phyloP scores from a whole-genome alignment of 2,329 filamentous ascomycete genomes.

The Lasiodiplodia gonubiensis region DNA sequence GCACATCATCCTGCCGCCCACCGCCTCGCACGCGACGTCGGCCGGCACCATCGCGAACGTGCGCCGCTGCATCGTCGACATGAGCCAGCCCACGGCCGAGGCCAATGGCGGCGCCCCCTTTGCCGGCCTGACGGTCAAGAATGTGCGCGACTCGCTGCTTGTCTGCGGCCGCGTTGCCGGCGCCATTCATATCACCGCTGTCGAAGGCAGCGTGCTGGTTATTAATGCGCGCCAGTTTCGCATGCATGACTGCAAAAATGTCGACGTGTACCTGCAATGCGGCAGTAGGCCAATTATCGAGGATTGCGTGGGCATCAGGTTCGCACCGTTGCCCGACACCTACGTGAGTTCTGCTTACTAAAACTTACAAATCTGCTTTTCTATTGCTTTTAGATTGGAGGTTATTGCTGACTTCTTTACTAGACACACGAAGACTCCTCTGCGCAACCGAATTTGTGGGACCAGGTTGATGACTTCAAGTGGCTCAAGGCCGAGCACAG shows the following conservation, averaged over 20 bases:
- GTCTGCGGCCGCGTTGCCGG: conserved; percentile 80
- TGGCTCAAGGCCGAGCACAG: conserved; percentile 88
- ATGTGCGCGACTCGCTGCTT: conserved; percentile 73
- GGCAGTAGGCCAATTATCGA: conserved; percentile 91
- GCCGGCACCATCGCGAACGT: conserved; percentile 76
- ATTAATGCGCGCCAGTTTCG: conserved; percentile 80
- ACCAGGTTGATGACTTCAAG: conserved; percentile 95
- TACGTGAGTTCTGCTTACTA: conserved; percentile 7
- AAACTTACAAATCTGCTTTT: background rate
- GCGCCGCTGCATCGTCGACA: conserved; percentile 75
- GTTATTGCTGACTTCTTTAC: background rate
- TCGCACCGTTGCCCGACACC: conserved; percentile 71
- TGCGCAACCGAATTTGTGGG: conserved; percentile 70
- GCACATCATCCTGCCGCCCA: conserved; percentile 77
- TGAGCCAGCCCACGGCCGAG: conserved; percentile 65
- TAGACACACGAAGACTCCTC: conserved; percentile 28
- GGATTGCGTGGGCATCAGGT: conserved; percentile 77
- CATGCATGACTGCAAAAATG: conserved; percentile 84
- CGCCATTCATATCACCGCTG: conserved; percentile 79
- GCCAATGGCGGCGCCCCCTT: conserved; percentile 53
- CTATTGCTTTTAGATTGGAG: background rate
- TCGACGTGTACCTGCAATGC: conserved; percentile 83
- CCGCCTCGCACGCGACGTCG: conserved; percentile 72
- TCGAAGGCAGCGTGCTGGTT: conserved; percentile 76
- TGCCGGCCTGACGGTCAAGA: conserved; percentile 71